A percentile compares a stretch with the other conserved stretches of the same genome.
Evolutionary conservation across 2,329 filamentous ascomycete species (phyloP).

Genomic region (Nemania sp.): DNA sequence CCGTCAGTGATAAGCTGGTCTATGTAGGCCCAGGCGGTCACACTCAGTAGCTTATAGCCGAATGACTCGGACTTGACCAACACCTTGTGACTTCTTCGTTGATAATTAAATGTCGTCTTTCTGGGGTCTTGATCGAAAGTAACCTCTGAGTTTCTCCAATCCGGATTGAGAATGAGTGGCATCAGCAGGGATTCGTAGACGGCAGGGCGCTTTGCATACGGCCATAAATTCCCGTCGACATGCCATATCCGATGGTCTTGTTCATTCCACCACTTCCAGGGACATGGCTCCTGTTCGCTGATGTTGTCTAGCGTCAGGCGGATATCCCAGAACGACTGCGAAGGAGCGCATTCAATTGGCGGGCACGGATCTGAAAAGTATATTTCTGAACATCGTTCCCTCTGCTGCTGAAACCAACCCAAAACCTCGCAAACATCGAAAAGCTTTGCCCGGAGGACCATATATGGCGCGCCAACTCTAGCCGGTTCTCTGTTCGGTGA

Average conservation of each 20-base stretch:
- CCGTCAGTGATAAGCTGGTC: not conserved
- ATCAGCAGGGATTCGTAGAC: not conserved
- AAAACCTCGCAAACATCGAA: not conserved
- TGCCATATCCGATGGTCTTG: not conserved
- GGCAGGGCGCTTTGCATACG: not conserved
- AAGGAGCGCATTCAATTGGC: not conserved
- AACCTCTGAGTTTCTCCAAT: not conserved
- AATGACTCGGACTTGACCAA: not conserved
- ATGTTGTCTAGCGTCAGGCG: not conserved
- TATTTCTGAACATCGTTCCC: not conserved
- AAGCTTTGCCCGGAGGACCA: not conserved
- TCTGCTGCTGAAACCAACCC: not conserved
- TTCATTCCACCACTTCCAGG: not conserved
- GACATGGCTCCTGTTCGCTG: not conserved
- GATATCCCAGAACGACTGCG: not conserved
- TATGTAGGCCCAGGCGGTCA: not conserved
- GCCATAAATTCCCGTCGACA: not conserved
- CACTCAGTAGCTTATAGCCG: not conserved
- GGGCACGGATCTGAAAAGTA: not conserved
- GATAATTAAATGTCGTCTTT: not conserved
- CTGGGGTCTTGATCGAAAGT: not conserved
- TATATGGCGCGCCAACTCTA: not conserved
- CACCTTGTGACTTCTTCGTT: not conserved
- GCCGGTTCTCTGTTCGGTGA: not conserved
- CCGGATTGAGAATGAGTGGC: not conserved